Evolutionary conservation across 2,329 filamentous ascomycete species (phyloP), one percentile per base, ranked within the genome.

Genomic region (Dactylonectria estremocensis): DNA sequence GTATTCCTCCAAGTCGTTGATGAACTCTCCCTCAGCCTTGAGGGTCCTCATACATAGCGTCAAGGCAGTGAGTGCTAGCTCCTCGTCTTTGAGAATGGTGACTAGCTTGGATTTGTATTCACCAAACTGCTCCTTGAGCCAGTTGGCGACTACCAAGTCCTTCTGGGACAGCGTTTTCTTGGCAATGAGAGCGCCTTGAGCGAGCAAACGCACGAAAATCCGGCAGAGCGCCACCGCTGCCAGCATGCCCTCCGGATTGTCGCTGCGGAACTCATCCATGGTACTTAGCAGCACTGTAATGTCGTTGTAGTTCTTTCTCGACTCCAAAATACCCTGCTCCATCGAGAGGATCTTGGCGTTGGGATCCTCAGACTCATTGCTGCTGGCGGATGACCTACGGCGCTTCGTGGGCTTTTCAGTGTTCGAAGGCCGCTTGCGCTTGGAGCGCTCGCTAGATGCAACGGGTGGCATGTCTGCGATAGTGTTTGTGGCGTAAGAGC

Each of bases 231-330:
- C 92, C 20, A 98, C 91, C 0, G 92, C 89, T 0, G 95, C 93
- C 37, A 93, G 83, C 53, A 93, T 84, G 4, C 89, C 84, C 49
- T 91, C 88, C 2, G 84, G 80, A 3, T 86, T 80, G 31, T 83
- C 83, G 40, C 83, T 83, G 76, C 87, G 71, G 56, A 77, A 78
- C 79, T 43, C 90, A 81, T 75, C 90, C 50, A 82, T 80, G 16
- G 74, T 87, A 48, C 87, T 86, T 52, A 97, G 84, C 43, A 98
- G 83, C 11, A 87, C 89, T 8, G 90, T 87, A 76, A 98, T 95
- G 78, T 97, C 94, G 85, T 97, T 97, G 86, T 97, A 97, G 82
- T 97, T 89, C 80, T 95, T 94, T 77, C 91, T 93, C 56, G 95
- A 97, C 80, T 96, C 91, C 69, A 95, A 83, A 62, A 98, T 95